Conservation (phyloP, 2,329 filamentous ascomycete species). For the Cladosporium sp. region DNA sequence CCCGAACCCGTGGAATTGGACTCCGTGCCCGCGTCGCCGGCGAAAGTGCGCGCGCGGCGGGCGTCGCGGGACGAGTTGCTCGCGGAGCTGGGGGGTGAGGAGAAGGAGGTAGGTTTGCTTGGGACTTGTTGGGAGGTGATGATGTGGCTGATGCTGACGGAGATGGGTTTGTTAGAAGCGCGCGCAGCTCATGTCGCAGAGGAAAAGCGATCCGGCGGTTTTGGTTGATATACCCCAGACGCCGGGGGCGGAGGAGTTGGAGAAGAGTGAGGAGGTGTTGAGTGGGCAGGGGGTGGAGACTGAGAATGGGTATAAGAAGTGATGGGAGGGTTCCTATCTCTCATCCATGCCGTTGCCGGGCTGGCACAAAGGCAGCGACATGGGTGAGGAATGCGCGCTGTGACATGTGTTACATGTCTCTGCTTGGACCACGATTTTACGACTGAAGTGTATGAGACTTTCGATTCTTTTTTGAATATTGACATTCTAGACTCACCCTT, state of each 20-base stretch:
- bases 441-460: not conserved
- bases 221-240: slow-evolving; percentile 42
- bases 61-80: slow-evolving; percentile 8
- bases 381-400: slow-evolving; percentile 5
- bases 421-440: slow-evolving; percentile 6
- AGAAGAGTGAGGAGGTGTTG: slow-evolving; percentile 14
- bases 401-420: not conserved
- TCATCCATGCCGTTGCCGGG: too few relatives aligned
- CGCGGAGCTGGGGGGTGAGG: slow-evolving; percentile 19
- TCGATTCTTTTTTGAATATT: too few relatives aligned
- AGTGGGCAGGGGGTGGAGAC: too few relatives aligned
- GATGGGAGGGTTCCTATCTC: too few relatives aligned
- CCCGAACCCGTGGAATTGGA: slow-evolving; percentile 42
- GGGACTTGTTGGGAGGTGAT: too few relatives aligned
- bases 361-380: not conserved
- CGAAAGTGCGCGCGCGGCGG: slow-evolving; percentile 13
- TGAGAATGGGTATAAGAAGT: too few relatives aligned
- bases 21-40: slow-evolving; percentile 30
- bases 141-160: not conserved
- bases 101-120: slow-evolving; percentile 22
- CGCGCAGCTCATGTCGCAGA: slow-evolving; percentile 33
- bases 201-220: slow-evolving; percentile 41
- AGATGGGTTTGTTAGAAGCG: slow-evolving; percentile 30
- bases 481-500: not conserved
- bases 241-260: slow-evolving; percentile 43